Percentiles rank a stretch among this genome's conserved stretches.
Evolutionary conservation across 73 alveolate species (phyloP).

Genomic region (Strombidium stylifer): DNA sequence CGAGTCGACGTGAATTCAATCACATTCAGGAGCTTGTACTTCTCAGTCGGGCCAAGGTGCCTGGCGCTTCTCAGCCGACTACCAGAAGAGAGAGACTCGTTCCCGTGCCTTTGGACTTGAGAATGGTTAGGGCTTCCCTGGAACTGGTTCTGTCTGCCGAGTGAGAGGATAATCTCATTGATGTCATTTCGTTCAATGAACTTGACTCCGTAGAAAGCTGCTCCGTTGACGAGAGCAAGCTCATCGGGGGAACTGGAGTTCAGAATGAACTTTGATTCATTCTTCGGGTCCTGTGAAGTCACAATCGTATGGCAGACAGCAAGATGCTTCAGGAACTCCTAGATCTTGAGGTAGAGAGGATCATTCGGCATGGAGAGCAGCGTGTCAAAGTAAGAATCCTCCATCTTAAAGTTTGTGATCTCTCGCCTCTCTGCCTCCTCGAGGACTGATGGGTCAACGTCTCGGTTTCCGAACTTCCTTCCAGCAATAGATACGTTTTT

Average conservation of each 20-base stretch:
- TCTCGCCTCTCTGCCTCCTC: neutral
- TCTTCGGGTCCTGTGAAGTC: neutral
- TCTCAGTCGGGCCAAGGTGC: neutral
- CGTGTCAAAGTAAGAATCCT: neutral
- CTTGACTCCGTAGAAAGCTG: slow-evolving; percentile 62
- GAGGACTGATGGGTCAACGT: neutral
- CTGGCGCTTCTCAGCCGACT: too few relatives aligned
- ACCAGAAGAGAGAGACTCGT: too few relatives aligned
- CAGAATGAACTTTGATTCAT: too few relatives aligned
- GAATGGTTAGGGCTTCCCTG: slow-evolving; percentile 13
- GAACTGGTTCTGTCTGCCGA: slow-evolving; percentile 21
- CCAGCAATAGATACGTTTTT: slow-evolving; percentile 46
- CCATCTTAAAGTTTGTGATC: neutral
- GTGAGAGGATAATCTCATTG: slow-evolving; percentile 55
- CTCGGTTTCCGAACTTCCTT: neutral
- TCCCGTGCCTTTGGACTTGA: too few relatives aligned
- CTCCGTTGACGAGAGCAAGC: slow-evolving; percentile 75
- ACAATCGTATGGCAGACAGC: neutral
- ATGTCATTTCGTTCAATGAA: slow-evolving; percentile 80
- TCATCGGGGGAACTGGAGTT: slow-evolving; percentile 94
- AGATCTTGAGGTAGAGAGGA: too few relatives aligned
- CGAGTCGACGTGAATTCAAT: slow-evolving; percentile 88
- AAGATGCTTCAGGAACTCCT: neutral
- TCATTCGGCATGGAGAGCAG: too few relatives aligned
- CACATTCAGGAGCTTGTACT: slow-evolving; percentile 73